A percentile compares a stretch with the other conserved stretches of the same genome.
These are phyloP conservation scores for Metarhizium brunneum DNA, from an alignment of 2,329 filamentous ascomycete species.

Conservation along the genomic window DNA sequence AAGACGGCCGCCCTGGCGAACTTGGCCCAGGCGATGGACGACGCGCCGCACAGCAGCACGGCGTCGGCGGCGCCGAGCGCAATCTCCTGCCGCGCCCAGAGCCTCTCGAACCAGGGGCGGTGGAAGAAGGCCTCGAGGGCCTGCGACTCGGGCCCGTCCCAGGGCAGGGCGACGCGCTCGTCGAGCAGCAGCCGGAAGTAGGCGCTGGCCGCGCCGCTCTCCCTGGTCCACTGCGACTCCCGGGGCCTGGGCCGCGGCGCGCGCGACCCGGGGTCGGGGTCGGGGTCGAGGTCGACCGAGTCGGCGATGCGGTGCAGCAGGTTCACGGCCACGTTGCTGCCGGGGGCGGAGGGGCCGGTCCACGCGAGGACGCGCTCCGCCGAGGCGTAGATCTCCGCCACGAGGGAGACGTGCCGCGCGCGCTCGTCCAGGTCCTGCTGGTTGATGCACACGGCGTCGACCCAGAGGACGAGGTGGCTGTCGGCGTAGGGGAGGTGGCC, in stretches of 20 bases:
- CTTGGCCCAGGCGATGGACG: background rate
- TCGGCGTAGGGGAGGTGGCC: background rate
- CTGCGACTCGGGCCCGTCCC: background rate
- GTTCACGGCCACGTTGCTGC: background rate
- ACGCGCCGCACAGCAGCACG: background rate
- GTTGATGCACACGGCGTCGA: slow-evolving; percentile 7
- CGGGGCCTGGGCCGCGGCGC: background rate
- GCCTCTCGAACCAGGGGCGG: background rate
- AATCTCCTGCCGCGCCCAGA: background rate
- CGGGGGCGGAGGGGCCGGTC: background rate
- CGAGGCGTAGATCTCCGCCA: slow-evolving; percentile 6
- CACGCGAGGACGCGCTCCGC: slow-evolving; percentile 6
- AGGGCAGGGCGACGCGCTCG: background rate
- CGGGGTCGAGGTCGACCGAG: background rate
- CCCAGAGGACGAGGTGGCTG: slow-evolving; percentile 2
- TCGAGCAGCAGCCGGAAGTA: background rate
- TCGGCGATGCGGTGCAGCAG: background rate
- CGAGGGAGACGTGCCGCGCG: slow-evolving; percentile 1
- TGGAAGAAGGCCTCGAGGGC: background rate
- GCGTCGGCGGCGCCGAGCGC: background rate
- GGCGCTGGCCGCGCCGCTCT: background rate
- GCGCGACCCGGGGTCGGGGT: background rate
- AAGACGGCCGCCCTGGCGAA: background rate
- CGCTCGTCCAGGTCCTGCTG: slow-evolving; percentile 2
- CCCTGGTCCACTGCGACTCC: background rate